Evolutionary conservation across 192 early-diverging fungal genomes (phyloP), one percentile per base, ranked within the genome.

Genomic region (Diversispora eburnea): DNA sequence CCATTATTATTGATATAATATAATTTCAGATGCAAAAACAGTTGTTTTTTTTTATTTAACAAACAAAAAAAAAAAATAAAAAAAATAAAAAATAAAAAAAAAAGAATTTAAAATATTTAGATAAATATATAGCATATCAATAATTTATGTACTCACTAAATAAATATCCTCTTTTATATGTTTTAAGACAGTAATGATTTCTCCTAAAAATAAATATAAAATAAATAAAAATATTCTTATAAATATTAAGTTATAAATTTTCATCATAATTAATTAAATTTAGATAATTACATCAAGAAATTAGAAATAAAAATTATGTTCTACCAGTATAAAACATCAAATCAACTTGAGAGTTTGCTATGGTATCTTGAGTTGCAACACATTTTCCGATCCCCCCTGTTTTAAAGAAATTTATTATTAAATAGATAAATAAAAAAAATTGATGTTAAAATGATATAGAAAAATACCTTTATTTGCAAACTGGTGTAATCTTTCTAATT

Each of bases 291-390:
- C n/a, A n/a, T n/a, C n/a, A n/a, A n/a, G n/a, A n/a, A n/a, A n/a
- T n/a, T n/a, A n/a, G n/a, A n/a, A n/a, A n/a, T n/a, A n/a, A n/a
- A n/a, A n/a, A n/a, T n/a, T 60, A 47, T 8, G 0, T 2, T 43
- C 66, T 54, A 81, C 80, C 82, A n/a, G 75, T 70, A 17, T 81
- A 70, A 61, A 77, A 83, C 82, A 83, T 83, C 20, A 83, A 67
- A 66, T 83, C 82, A 55, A 79, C 80, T 42, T 79, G 72, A 46
- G 76, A 73, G 46, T 75, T 61, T 13, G 82, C 82, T 19, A 77
- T 43, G 3, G 77, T 72, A 66, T 83, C 82, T 45, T 72, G 55
- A 49, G 78, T 83, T 9, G 80, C 81, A 58, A 83, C 78, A 42
- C 80, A 79, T 25, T 76, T 78, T 33, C 82, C 82, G 9, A 83